A percentile compares a stretch with the other conserved stretches of the same genome.
These are phyloP conservation scores for Alternaria sp. DNA, from an alignment of 2,329 filamentous ascomycete genomes.

Conservation along the genomic window DNA sequence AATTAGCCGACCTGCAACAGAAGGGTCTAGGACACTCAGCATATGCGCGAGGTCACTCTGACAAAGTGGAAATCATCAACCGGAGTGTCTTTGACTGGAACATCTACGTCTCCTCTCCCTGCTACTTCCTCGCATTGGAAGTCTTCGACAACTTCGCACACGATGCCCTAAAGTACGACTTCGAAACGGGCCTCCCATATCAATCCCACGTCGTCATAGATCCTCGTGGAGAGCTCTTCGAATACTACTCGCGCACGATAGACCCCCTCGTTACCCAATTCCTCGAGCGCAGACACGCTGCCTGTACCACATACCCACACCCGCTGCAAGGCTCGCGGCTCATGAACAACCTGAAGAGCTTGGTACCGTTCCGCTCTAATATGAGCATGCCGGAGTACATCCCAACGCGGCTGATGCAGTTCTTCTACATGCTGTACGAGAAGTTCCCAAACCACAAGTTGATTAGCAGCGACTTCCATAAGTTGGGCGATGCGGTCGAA, in stretches of 20 bases:
- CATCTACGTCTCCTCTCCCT: conserved; percentile 84
- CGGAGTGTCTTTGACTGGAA: conserved; percentile 94
- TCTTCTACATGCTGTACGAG: conserved; percentile 87
- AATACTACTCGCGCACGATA: conserved; percentile 83
- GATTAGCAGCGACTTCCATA: conserved; percentile 88
- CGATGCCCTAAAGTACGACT: conserved; percentile 90
- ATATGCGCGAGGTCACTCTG: conserved; percentile 74
- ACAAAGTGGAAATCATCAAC: conserved; percentile 94
- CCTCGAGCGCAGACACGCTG: conserved; percentile 81
- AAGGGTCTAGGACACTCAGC: conserved; percentile 71
- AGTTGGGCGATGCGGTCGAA: conserved; percentile 78
- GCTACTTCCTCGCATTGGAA: conserved; percentile 97
- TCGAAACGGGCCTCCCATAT: conserved; percentile 77
- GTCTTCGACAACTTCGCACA: conserved; percentile 99
- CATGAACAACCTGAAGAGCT: conserved; percentile 66
- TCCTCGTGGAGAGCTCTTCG: conserved; percentile 84
- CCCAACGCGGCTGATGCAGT: conserved; percentile 92
- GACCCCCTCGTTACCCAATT: conserved; percentile 85
- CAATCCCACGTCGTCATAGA: conserved; percentile 92
- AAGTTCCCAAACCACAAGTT: conserved; percentile 92
- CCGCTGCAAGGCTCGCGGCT: conserved; percentile 62
- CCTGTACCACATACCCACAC: conserved; percentile 66
- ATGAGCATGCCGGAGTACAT: conserved; percentile 89
- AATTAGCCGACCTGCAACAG: conserved; percentile 78
- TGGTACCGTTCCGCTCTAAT: conserved; percentile 74